Conservation (phyloP, 441 rosid species). For the Eruca vesicaria region DNA sequence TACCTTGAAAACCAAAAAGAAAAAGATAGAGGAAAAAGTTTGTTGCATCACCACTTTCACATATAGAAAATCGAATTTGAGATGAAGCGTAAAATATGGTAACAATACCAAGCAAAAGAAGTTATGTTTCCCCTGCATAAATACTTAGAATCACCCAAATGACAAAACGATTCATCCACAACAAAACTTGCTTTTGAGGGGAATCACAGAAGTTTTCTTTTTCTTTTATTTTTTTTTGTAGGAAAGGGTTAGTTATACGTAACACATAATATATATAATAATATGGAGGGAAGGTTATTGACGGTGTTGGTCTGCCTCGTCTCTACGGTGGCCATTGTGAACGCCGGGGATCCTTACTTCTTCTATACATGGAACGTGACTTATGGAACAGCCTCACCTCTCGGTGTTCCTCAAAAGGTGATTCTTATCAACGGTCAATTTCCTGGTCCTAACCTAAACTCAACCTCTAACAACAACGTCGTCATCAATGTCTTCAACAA, state of each 20-base stretch:
- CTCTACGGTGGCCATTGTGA: conserved; percentile 28
- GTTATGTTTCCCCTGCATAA: neutral
- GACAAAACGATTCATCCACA: conserved; percentile 1
- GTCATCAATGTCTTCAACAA: conserved; percentile 57
- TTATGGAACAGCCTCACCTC: conserved; percentile 56
- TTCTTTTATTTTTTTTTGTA: neutral
- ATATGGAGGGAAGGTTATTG: conserved; percentile 28
- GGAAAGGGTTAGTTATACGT: conserved; percentile 31
- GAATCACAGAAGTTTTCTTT: neutral
- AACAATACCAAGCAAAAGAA: neutral
- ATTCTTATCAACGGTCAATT: conserved; percentile 62
- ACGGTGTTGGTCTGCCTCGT: conserved; percentile 31
- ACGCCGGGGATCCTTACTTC: conserved; percentile 51
- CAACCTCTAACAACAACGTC: conserved; percentile 59
- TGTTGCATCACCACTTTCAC: conserved; percentile 2
- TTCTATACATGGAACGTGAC: conserved; percentile 60
- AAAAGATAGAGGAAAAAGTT: conserved; percentile 3
- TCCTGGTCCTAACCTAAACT: conserved; percentile 63
- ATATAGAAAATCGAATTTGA: conserved; percentile 19
- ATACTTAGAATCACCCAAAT: neutral
- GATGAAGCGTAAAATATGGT: conserved; percentile 22
- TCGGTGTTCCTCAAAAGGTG: conserved; percentile 52
- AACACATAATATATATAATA: conserved; percentile 10
- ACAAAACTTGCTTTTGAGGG: conserved; percentile 11
- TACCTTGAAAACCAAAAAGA: neutral